phyloP scores from a whole-genome alignment of 2,329 filamentous ascomycete genomes.

The Penicillium rolfsii region DNA sequence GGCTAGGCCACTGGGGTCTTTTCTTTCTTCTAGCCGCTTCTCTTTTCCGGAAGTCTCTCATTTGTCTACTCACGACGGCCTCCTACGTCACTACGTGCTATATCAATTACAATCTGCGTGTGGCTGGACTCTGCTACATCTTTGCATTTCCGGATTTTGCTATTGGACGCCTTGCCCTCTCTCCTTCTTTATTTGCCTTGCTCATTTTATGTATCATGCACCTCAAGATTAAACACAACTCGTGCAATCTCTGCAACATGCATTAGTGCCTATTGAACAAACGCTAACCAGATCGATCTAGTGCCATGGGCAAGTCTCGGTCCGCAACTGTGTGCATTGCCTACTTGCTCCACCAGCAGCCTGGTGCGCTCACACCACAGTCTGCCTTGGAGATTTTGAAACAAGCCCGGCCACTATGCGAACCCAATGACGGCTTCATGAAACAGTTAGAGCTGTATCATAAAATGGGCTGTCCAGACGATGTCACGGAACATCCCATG shows the following conservation, averaged over 20 bases:
- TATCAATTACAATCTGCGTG: slow-evolving; percentile 20
- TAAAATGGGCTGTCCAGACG: slow-evolving; percentile 77
- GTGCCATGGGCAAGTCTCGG: slow-evolving; percentile 94
- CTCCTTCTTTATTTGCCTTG: not conserved
- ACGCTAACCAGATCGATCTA: slow-evolving; percentile 51
- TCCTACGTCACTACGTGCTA: slow-evolving; percentile 21
- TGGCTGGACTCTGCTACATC: slow-evolving; percentile 11
- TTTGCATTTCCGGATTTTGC: slow-evolving; percentile 6
- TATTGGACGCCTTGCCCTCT: slow-evolving; percentile 1
- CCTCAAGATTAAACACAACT: not conserved
- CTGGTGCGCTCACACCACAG: slow-evolving; percentile 60
- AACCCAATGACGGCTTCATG: slow-evolving; percentile 93
- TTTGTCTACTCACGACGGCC: slow-evolving; percentile 8
- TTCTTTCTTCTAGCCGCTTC: not conserved
- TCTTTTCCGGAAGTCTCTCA: not conserved
- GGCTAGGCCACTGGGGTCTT: not conserved
- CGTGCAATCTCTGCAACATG: slow-evolving; percentile 1
- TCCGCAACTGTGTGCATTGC: slow-evolving; percentile 83
- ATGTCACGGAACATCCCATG: slow-evolving; percentile 68
- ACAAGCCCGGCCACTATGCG: slow-evolving; percentile 72
- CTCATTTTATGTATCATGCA: not conserved
- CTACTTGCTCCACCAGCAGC: slow-evolving; percentile 70
- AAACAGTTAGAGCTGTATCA: slow-evolving; percentile 84
- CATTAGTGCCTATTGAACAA: slow-evolving; percentile 1
- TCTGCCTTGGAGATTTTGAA: slow-evolving; percentile 73